Percentiles rank a stretch among this genome's conserved stretches.
These are phyloP conservation scores for Asterochloris sp. DNA, from an alignment of 139 green algal genomes.

Conservation along the genomic window DNA sequence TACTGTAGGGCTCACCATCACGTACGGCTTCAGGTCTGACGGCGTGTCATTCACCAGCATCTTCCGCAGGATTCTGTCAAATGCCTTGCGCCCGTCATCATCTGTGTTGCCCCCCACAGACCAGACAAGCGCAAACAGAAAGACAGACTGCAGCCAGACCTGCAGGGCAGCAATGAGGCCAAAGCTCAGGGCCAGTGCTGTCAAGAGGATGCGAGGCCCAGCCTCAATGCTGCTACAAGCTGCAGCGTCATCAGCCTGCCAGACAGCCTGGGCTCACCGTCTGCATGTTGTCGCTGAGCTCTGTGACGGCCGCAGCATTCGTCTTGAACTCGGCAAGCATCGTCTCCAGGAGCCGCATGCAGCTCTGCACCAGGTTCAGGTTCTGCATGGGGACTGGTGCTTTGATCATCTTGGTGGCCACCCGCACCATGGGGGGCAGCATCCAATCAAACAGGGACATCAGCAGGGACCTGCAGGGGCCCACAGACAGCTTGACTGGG, in stretches of 20 bases:
- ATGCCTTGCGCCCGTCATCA: slow-evolving; percentile 42
- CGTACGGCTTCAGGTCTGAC: slow-evolving; percentile 34
- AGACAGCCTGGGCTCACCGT: slow-evolving; percentile 26
- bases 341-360: slow-evolving; percentile 53
- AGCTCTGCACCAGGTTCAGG: slow-evolving; percentile 38
- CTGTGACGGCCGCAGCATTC: not conserved
- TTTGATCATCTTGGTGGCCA: slow-evolving; percentile 57
- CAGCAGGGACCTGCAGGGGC: slow-evolving; percentile 27
- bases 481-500: slow-evolving; percentile 8
- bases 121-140: slow-evolving; percentile 69
- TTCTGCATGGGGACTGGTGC: slow-evolving; percentile 64
- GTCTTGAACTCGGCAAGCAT: slow-evolving; percentile 46
- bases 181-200: too few species aligned
- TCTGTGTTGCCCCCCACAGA: slow-evolving; percentile 53
- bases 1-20: slow-evolving; percentile 55
- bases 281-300: slow-evolving; percentile 11
- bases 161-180: not conserved
- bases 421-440: slow-evolving; percentile 54
- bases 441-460: slow-evolving; percentile 62
- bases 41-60: slow-evolving; percentile 52
- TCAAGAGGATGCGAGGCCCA: too few species aligned
- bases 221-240: too few species aligned
- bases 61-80: slow-evolving; percentile 53
- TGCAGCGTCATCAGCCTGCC: too few species aligned
- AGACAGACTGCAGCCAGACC: slow-evolving; percentile 19